phyloP scores from a whole-genome alignment of 2,329 filamentous ascomycete genomes.

The Penicillium sp. region DNA sequence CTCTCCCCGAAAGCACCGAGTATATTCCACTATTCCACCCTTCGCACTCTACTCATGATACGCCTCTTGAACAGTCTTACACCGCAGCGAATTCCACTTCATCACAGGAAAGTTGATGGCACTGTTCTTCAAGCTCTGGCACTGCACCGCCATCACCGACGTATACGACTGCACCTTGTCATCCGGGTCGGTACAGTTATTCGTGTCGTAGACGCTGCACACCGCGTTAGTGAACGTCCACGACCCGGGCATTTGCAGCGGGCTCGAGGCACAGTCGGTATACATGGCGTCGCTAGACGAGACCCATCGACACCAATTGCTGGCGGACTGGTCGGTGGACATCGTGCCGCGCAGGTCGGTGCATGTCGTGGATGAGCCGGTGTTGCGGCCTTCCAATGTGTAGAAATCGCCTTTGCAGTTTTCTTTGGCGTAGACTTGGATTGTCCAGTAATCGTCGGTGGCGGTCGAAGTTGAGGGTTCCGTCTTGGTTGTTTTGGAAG shows the following conservation, averaged over 20 bases:
- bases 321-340: neutral
- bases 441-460: neutral
- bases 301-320: neutral
- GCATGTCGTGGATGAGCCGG: neutral
- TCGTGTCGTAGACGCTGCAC: neutral
- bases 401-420: neutral
- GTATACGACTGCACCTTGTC: neutral
- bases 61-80: neutral
- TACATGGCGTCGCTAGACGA: neutral
- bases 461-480: neutral
- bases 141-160: neutral
- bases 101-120: neutral
- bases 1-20: too few species aligned
- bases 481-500: neutral
- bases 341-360: neutral
- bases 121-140: neutral
- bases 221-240: neutral
- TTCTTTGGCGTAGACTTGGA: neutral
- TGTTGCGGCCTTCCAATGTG: too few species aligned
- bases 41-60: neutral
- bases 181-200: neutral
- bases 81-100: neutral
- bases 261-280: neutral
- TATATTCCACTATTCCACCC: too few species aligned
- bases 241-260: neutral